Base-by-base conservation (phyloP, 2,329 filamentous ascomycete species). In the Elsinoe fawcettii region DNA sequence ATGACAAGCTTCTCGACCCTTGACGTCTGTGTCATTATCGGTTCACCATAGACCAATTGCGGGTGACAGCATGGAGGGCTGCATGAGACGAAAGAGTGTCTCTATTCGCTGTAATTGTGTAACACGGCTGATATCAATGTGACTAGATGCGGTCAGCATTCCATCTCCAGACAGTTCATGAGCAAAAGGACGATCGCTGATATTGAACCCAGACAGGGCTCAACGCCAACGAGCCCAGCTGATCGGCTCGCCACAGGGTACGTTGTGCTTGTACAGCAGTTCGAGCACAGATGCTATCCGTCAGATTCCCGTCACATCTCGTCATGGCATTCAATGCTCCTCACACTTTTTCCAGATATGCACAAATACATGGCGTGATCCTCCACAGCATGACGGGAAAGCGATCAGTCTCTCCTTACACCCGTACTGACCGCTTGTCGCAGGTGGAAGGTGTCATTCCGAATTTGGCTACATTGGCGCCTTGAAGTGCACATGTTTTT, bases 161-260 rank as follows among this genome's bases (percentile, higher is more conserved):
- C 11, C 25, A 18, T 32, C 46, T 34, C 46, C 46, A 20, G 23
- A 51, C 46, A 34, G 46, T 51, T 51, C 46, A 51, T 51, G 25
- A 51, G 25, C 27, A 30, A 32, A 18, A 14, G 8, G 23, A 30
- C 12, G 3, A 30, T 34, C 46, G n/a, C n/a, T n/a, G 11, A 32
- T 34, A 32, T 32, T 32, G 27, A 51, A 51, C 46, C 25, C 27
- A 32, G 11, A 18, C 46, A 51, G 46, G 46, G 30, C 25, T 34
- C 46, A 9, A 51, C 16, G 20, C 14, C 46, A 22, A 51, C 46
- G 46, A 51, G 46, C 46, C 46, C 46, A 34, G 25, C 46, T 25
- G 46, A 49, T 49, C 44, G 44, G 44, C 39, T 49, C 44, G n/a
- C 44, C 14, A 25, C 22, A 27, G 43, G 43, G 43, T 25, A 41